Base-by-base conservation (phyloP, 768 basidiomycete species). In the Tubosaeta brunneosetosa region DNA sequence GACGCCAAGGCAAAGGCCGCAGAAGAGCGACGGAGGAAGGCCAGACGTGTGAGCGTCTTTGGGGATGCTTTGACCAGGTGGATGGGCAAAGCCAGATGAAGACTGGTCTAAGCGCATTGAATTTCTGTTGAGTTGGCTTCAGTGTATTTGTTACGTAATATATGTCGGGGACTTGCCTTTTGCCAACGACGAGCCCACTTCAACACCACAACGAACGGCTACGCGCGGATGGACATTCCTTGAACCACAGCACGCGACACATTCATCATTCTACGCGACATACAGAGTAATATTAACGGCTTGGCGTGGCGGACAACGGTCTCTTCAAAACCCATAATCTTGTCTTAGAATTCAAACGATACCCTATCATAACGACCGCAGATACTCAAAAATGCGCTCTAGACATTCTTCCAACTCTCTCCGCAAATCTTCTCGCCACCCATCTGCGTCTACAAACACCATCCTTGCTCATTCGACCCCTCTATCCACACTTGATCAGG, bases 401-500 rank as follows among this genome's bases (percentile, higher is more conserved):
- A 66, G 62, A 59, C 60, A 59, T 42, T 53, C 62, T 6, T 68
- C 66, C 45, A 61, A 34, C 37, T 58, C 66, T 25, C 66, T 60
- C 25, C 66, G 64, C 4, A 68, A 68, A 52, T 55, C 62, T 5
- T 66, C 66, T 41, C 66, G 66, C 57, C 66, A 66, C 57, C 49
- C 60, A n/a, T 66, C 66, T 16, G 52, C 57, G 14, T 56, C 62
- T 4, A 59, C 56, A 49, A 62, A 47, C 26, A 50, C 56, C 10
- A n/a, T 43, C 47, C 47, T 63, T n/a, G 52, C 44, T 29, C 65
- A 65, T 43, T 44, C 69, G 43, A 48, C 53, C 32, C 67, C 69
- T 50, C 56, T 71, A 31, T 69, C 67, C 47, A 67, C 67, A 6
- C 57, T 69, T 17, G 67, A 71, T 58, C 67, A 71, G 27, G 32